These are phyloP conservation scores for Pisolithus sp. DNA, from an alignment of 768 basidiomycete genomes.

Conservation along the genomic window DNA sequence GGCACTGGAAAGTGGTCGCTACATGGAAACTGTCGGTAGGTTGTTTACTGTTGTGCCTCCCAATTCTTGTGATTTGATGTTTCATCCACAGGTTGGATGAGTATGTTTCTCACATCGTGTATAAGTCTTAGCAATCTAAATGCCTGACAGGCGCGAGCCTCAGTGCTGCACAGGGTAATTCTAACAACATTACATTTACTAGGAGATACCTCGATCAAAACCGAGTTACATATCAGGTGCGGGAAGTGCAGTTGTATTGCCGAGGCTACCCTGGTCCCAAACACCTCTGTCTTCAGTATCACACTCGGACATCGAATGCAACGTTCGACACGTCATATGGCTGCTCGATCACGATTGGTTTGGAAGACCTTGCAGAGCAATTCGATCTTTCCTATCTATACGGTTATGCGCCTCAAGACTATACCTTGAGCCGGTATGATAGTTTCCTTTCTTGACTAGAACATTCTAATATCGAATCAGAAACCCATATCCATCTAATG, in stretches of 20 bases:
- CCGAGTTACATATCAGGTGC: constrained; percentile 67
- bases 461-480: constrained; percentile 25
- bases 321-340: constrained; percentile 62
- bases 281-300: constrained; percentile 41
- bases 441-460: background rate
- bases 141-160: constrained; percentile 40
- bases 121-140: background rate
- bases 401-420: constrained; percentile 74
- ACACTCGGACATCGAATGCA: constrained; percentile 44
- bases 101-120: constrained; percentile 30
- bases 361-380: constrained; percentile 43
- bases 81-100: constrained; percentile 47
- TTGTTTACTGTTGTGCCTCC: background rate
- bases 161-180: constrained; percentile 29
- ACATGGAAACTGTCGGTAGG: constrained; percentile 88
- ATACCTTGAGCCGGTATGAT: constrained; percentile 54
- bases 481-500: constrained; percentile 54
- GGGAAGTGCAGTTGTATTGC: background rate
- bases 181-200: constrained; percentile 51
- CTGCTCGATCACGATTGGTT: constrained; percentile 43
- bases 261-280: background rate
- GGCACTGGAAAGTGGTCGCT: constrained; percentile 76
- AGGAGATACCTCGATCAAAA: constrained; percentile 79
- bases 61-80: background rate
- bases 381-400: constrained; percentile 62